phyloP scores from a whole-genome alignment of 768 basidiomycete genomes.

The Rhizopogon vesiculosus region DNA sequence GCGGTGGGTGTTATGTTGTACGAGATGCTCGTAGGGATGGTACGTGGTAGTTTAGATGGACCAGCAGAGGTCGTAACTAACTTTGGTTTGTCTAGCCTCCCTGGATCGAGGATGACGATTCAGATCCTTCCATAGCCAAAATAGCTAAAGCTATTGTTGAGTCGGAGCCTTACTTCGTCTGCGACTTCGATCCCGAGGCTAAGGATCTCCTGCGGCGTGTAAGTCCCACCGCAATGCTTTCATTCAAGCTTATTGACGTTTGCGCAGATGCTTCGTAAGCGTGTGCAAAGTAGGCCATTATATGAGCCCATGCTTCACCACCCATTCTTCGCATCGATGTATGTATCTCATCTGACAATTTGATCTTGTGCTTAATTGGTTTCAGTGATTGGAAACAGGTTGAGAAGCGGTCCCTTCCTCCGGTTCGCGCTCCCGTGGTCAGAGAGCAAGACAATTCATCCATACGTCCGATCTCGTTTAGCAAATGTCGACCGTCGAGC shows the following conservation, averaged over 20 bases:
- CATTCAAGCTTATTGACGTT: neutral
- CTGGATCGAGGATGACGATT: neutral
- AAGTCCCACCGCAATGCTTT: neutral
- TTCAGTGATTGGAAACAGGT: slow-evolving; percentile 6
- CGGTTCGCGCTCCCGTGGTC: neutral
- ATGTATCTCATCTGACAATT: neutral
- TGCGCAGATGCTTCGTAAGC: slow-evolving; percentile 7
- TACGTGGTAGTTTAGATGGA: neutral
- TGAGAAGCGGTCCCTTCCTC: neutral
- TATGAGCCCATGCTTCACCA: slow-evolving; percentile 7
- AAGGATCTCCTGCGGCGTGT: neutral
- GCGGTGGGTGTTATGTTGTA: slow-evolving; percentile 8
- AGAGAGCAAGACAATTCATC: neutral
- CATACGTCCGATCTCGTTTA: neutral
- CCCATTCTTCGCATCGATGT: slow-evolving; percentile 6
- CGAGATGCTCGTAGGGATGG: slow-evolving; percentile 7
- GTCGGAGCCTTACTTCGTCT: neutral
- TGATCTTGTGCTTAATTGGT: neutral
- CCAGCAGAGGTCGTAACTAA: neutral
- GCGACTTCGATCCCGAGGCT: neutral
- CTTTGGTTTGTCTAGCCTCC: slow-evolving; percentile 1
- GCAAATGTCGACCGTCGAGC: neutral
- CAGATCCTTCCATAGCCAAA: neutral
- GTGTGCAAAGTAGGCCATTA: neutral
- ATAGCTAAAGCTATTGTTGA: neutral